Evolutionary conservation across 2,329 filamentous ascomycete species (phyloP).

Genomic region (Herpotrichia juniperi): DNA sequence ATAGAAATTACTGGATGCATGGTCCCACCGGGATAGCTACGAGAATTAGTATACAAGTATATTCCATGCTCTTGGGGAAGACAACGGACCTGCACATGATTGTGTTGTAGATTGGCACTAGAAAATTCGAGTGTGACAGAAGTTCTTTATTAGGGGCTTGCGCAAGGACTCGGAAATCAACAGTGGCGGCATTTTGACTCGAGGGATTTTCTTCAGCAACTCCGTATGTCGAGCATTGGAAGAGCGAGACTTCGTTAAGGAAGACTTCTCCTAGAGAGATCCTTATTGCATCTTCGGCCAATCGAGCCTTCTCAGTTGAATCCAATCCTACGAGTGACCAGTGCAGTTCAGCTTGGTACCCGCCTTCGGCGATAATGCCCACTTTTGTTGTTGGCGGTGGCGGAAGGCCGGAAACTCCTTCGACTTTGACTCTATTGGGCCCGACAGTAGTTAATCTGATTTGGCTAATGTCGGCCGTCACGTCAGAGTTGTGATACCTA

Average conservation of each 20-base stretch:
- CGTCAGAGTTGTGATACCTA: constrained; percentile 52
- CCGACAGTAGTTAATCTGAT: constrained; percentile 22
- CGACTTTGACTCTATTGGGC: neutral
- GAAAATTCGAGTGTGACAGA: neutral
- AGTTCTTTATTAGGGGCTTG: constrained; percentile 21
- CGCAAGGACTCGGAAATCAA: constrained; percentile 32
- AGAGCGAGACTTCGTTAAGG: constrained; percentile 42
- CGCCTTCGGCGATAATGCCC: constrained; percentile 51
- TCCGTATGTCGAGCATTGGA: constrained; percentile 47
- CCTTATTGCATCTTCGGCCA: constrained; percentile 45
- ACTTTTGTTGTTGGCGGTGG: constrained; percentile 47
- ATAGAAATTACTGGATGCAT: no score
- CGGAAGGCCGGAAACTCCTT: neutral
- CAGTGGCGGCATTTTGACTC: constrained; percentile 30
- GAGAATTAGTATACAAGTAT: constrained; percentile 1
- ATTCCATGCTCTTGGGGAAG: neutral
- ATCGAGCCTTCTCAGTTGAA: constrained; percentile 50
- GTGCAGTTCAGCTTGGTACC: constrained; percentile 54
- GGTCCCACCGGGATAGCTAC: constrained; percentile 27
- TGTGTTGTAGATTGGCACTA: no score
- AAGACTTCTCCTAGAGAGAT: constrained; percentile 43
- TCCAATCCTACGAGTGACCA: constrained; percentile 53
- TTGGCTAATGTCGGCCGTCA: constrained; percentile 44
- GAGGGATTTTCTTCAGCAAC: constrained; percentile 23
- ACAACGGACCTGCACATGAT: no score